Percentiles rank a stretch among this genome's conserved stretches.
These are phyloP conservation scores for Rhizoctonia solani DNA, from an alignment of 1,284 basidiomycete genomes.

Conservation along the genomic window DNA sequence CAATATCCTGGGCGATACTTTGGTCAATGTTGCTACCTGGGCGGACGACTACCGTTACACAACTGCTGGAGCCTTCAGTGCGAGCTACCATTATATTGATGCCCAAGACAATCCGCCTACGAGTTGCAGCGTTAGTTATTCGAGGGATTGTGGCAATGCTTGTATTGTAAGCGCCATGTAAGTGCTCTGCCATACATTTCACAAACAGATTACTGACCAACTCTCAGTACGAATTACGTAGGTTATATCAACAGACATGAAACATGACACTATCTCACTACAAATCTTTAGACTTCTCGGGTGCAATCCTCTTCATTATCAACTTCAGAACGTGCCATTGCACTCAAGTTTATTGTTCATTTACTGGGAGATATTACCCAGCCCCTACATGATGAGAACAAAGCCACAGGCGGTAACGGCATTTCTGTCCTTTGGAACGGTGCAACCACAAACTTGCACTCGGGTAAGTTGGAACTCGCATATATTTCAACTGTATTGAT, in stretches of 20 bases:
- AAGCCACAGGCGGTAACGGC: conserved; percentile 35
- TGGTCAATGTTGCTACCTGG: conserved; percentile 35
- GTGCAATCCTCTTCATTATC: conserved; percentile 13
- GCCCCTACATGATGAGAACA: conserved; percentile 37
- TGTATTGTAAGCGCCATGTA: conserved; percentile 36
- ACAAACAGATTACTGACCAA: background rate
- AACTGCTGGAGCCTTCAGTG: conserved; percentile 21
- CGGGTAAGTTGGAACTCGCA: conserved; percentile 16
- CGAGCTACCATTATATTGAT: conserved; percentile 35
- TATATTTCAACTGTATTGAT: background rate
- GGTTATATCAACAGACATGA: background rate
- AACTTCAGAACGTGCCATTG: conserved; percentile 26
- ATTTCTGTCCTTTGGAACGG: conserved; percentile 37
- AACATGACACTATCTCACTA: background rate
- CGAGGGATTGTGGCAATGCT: conserved; percentile 33
- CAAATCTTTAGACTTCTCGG: conserved; percentile 13
- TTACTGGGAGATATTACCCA: conserved; percentile 39
- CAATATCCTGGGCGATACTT: conserved; percentile 28
- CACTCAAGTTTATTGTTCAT: conserved; percentile 37
- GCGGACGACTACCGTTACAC: conserved; percentile 27
- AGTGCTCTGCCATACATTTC: background rate
- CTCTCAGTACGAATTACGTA: conserved; percentile 35
- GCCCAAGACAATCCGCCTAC: conserved; percentile 33
- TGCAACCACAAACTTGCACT: conserved; percentile 34
- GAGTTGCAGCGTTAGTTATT: conserved; percentile 32